Conservation (phyloP, 257 asterid species). For the Anisodus tanguticus region DNA sequence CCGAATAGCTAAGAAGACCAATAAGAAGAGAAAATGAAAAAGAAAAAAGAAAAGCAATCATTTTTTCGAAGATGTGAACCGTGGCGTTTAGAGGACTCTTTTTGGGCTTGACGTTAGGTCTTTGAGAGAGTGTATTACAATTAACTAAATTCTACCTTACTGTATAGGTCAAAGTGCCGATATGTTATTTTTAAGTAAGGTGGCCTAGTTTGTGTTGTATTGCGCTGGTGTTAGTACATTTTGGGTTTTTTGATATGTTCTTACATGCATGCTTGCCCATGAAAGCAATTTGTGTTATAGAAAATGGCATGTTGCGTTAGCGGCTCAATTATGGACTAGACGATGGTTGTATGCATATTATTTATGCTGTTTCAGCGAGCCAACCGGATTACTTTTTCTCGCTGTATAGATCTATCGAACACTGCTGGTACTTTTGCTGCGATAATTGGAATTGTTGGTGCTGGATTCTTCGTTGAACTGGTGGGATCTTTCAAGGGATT, state of each 20-base stretch:
- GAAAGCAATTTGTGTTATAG: neutral
- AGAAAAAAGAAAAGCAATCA: neutral
- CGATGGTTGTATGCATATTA: slow-evolving; percentile 10
- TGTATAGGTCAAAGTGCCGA: neutral
- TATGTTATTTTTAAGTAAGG: neutral
- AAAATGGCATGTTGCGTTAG: slow-evolving; percentile 7
- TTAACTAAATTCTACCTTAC: neutral
- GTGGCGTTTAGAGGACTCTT: neutral
- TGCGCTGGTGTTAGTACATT: neutral
- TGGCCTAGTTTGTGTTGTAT: neutral
- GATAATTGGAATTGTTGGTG: slow-evolving; percentile 88
- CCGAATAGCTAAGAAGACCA: neutral
- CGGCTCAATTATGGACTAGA: slow-evolving; percentile 1
- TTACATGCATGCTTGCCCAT: neutral
- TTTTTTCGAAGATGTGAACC: neutral
- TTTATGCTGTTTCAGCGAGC: slow-evolving; percentile 28
- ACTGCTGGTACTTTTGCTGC: slow-evolving; percentile 96
- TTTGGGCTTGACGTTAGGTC: slow-evolving; percentile 4
- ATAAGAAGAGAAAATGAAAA: neutral
- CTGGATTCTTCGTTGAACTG: slow-evolving; percentile 87
- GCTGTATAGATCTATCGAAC: slow-evolving; percentile 69
- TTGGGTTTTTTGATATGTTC: neutral
- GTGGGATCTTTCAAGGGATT: slow-evolving; percentile 90
- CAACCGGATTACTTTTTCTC: neutral
- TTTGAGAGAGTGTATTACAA: neutral